Base-by-base conservation (phyloP, 2,329 filamentous ascomycete genomes). In the Didymella segeticola region DNA sequence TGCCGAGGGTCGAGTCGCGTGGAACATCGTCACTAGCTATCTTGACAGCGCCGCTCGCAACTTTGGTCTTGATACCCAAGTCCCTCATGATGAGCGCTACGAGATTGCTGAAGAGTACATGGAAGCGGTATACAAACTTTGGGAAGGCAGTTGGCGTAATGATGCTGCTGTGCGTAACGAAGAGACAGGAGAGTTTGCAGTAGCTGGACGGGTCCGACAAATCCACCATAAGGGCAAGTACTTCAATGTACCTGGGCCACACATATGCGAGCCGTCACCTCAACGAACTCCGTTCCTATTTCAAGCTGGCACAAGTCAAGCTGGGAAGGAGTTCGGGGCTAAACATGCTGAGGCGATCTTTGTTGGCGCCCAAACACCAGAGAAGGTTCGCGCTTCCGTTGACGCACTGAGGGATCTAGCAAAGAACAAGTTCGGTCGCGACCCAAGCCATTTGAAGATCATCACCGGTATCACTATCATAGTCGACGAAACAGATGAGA, bases 271-370 rank as follows among this genome's bases (percentile, higher is more conserved):
- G 86, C 60, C 88, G 86, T 57, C 80, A 29, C 86, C 86, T 0
- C 87, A 90, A 61, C 76, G 87, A 4, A 88, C 86, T 1, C 87
- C 87, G 0, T 77, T 90, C 1, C 79, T 89, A 2, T 78, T 89
- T 5, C 87, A 90, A 68, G 87, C 87, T 0, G 87, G 87, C 0
- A 87, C 86, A 0, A 86, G 83, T 0, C 81, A 80, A 37, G 80
- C 85, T 0, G 87, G 86, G 4, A 87, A 86, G 67, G 73, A 75
- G 0, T 90, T 90, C 62, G 86, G 85, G 0, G 84, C 86, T 0
- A 83, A 86, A 60, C 86, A 90, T 67, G 87, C 86, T 1, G 87
- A 90, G 63, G 86, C 82, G 3, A 86, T 90, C 48, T 90, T 90
- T 62, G 81, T 88, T 1, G 86, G 20, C 8, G 22, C 20, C 3